phyloP scores from a whole-genome alignment of 2,329 filamentous ascomycete species.

The Alternaria viburni region DNA sequence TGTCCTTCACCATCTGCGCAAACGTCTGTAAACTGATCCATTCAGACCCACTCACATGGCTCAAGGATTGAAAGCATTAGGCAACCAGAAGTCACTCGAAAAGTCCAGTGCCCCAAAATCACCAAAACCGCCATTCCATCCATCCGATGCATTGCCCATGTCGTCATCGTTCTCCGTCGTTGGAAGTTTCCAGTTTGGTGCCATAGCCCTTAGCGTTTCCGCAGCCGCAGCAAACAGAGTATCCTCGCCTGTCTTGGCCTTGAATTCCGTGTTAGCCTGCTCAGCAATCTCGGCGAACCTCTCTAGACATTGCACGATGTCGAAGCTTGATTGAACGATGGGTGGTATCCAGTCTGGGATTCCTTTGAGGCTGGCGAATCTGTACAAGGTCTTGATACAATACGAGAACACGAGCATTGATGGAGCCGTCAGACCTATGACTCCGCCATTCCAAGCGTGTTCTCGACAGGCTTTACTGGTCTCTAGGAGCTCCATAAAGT shows the following conservation, averaged over 20 bases:
- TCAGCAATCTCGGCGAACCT: slow-evolving; percentile 14
- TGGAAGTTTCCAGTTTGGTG: slow-evolving; percentile 17
- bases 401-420: slow-evolving; percentile 21
- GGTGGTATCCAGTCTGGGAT: slow-evolving; percentile 21
- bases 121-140: neutral
- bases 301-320: slow-evolving; percentile 16
- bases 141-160: neutral
- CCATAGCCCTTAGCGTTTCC: slow-evolving; percentile 15
- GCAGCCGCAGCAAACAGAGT: slow-evolving; percentile 21
- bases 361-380: slow-evolving; percentile 16
- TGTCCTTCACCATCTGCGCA: too few relatives aligned
- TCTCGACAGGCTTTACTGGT: slow-evolving; percentile 20
- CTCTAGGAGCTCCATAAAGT: slow-evolving; percentile 18
- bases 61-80: slow-evolving; percentile 9
- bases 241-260: slow-evolving; percentile 20
- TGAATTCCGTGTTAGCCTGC: slow-evolving; percentile 7
- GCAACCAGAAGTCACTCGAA: slow-evolving; percentile 24
- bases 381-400: slow-evolving; percentile 18
- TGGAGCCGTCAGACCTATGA: slow-evolving; percentile 10
- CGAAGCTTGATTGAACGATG: slow-evolving; percentile 12
- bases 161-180: neutral
- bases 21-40: too few relatives aligned
- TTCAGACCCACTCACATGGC: too few relatives aligned
- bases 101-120: slow-evolving; percentile 21
- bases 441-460: slow-evolving; percentile 9